Evolutionary conservation across 805 yeast genomes (phyloP).

Genomic region (Saccharomycopsis selenospora): DNA sequence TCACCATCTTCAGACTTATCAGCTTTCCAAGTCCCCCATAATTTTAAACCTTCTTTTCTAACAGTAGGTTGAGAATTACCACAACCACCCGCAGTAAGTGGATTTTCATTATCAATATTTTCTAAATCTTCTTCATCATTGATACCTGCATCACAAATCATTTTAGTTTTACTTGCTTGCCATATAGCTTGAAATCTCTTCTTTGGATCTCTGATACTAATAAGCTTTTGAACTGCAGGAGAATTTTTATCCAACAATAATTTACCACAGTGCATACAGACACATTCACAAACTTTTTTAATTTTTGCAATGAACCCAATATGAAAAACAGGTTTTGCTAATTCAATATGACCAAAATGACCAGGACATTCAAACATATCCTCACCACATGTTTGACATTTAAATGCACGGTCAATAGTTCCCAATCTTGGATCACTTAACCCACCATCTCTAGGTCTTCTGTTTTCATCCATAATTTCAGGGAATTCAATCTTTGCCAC

Average conservation of each 20-base stretch:
- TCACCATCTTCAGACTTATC: conserved; percentile 75
- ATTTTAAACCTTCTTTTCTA: conserved; percentile 90
- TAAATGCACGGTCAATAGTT: conserved; percentile 92
- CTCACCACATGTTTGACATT: conserved; percentile 99
- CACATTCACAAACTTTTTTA: conserved; percentile 91
- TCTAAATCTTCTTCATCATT: conserved; percentile 53
- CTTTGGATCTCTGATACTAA: conserved; percentile 86
- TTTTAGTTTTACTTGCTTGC: conserved; percentile 84
- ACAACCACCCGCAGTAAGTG: conserved; percentile 86
- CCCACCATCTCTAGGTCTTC: conserved; percentile 95
- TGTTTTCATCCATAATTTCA: conserved; percentile 98
- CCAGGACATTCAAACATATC: conserved; percentile 99
- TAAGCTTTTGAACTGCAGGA: conserved; percentile 72
- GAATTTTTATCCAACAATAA: conserved; percentile 72
- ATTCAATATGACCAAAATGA: conserved; percentile 97
- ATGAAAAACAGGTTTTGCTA: conserved; percentile 98
- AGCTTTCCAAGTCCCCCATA: conserved; percentile 98
- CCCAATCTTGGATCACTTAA: conserved; percentile 96
- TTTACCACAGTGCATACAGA: conserved; percentile 99
- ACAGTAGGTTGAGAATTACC: conserved; percentile 95
- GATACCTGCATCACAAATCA: conserved; percentile 89
- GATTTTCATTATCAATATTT: conserved; percentile 31
- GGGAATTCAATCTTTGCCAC: conserved; percentile 98
- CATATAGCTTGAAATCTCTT: conserved; percentile 96
- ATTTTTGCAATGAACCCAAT: conserved; percentile 91